phyloP scores from a whole-genome alignment of 768 basidiomycete species.

The Hericium coralloides region DNA sequence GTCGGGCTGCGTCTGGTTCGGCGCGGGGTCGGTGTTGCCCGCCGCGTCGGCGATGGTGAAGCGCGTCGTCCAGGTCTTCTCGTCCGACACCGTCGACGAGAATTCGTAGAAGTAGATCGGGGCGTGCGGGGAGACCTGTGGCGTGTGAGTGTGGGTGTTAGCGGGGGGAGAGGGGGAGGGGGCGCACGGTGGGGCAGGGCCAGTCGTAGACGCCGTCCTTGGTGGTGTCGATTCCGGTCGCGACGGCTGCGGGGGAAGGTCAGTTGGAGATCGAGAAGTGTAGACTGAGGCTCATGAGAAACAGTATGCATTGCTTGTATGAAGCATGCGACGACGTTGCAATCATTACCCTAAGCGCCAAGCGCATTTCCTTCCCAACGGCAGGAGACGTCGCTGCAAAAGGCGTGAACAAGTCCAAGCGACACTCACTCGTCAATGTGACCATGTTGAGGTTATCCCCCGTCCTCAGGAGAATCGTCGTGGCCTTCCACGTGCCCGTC shows the following conservation, averaged over 20 bases:
- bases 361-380: background rate
- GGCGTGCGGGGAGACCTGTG: slow-evolving; percentile 53
- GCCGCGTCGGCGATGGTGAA: slow-evolving; percentile 57
- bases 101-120: slow-evolving; percentile 81
- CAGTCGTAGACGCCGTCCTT: slow-evolving; percentile 38
- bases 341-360: background rate
- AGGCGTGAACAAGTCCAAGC: background rate
- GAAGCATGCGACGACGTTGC: background rate
- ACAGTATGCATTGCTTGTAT: background rate
- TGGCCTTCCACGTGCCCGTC: slow-evolving; percentile 56
- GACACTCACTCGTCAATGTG: slow-evolving; percentile 49
- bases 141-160: background rate
- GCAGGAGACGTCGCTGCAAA: background rate
- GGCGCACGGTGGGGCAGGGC: slow-evolving; percentile 59
- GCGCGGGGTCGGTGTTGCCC: slow-evolving; percentile 38
- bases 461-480: slow-evolving; percentile 75
- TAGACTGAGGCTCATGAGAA: background rate
- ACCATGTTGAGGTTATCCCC: slow-evolving; percentile 66
- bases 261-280: background rate
- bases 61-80: slow-evolving; percentile 60
- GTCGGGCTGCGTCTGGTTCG: slow-evolving; percentile 44
- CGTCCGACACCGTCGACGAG: slow-evolving; percentile 31
- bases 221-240: slow-evolving; percentile 45
- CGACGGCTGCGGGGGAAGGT: slow-evolving; percentile 42
- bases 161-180: background rate